Base-by-base conservation (phyloP, 768 basidiomycete genomes). In the Rubroboletus pulcherrimus region DNA sequence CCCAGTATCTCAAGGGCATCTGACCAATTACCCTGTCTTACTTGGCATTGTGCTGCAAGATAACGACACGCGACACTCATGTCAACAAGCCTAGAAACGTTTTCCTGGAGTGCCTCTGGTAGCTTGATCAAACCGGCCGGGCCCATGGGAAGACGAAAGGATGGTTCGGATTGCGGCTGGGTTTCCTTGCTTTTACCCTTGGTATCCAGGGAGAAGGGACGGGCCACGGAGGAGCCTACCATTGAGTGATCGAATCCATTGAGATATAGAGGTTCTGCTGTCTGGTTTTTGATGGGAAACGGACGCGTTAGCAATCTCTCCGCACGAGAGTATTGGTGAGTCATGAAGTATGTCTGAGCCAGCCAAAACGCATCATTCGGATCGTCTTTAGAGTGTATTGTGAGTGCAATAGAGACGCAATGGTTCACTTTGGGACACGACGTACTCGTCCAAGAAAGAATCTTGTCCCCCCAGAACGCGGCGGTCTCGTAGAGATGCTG, bases 311-410 rank as follows among this genome's bases (percentile, higher is more conserved):
- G 81, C 29, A 99, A 78, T 44, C 88, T 83, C 70, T 98, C 93
- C 10, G 97, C 95, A 45, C 95, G 90, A 8, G 93, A 87, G 73
- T 96, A 98, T 57, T 97, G 92, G 63, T 95, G 87, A 3, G 89
- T 94, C 78, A 95, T 89, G 71, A 98, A 99, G 72, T 94, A 93
- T 0, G 91, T 93, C 71, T 99, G 97, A 3, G 97, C 95, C 21
- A 99, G 83, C 97, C 97, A 99, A 73, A 99, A 98, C 12, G 94
- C 97, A 72, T 99, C 97, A 68, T 98, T 97, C 31, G 94, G 88
- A 65, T 98, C 93, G 59, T 87, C 96, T 96, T 63, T 29, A 44
- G 29, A 46, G 24, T 29, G 37, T 4, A 35, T 17, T 14, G 31
- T 58, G 40, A 52, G 58, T 54, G 54, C 53, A 33, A 43, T 24